A percentile compares a stretch with the other conserved stretches of the same genome.
Evolutionary conservation across 331 rosid species (phyloP).

Genomic region (Quercus phellos): DNA sequence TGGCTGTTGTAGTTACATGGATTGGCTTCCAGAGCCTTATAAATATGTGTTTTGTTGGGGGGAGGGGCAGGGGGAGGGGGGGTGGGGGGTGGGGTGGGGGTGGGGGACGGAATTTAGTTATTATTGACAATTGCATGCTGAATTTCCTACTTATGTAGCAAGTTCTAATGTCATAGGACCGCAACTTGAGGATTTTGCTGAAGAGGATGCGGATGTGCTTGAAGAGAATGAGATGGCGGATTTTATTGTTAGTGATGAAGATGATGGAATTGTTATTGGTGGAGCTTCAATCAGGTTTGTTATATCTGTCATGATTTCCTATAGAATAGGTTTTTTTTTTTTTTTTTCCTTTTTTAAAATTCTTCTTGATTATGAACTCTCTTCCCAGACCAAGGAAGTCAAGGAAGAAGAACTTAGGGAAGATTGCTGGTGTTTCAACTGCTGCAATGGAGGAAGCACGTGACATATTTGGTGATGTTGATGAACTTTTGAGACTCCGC

Average conservation of each 20-base stretch:
- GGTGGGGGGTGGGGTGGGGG: too few relatives aligned
- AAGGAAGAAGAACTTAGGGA: conserved; percentile 57
- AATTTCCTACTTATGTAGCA: background rate
- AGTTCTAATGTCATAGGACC: conserved; percentile 37
- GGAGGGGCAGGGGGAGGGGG: rapidly evolving
- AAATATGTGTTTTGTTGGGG: too few relatives aligned
- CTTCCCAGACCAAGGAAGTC: conserved; percentile 10
- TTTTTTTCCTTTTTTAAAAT: too few relatives aligned
- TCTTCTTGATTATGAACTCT: background rate
- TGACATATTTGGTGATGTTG: conserved; percentile 88
- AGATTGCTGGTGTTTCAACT: conserved; percentile 79
- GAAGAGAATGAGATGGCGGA: conserved; percentile 99
- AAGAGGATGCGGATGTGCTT: conserved; percentile 83
- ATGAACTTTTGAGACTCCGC: conserved; percentile 57
- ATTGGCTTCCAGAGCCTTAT: too few relatives aligned
- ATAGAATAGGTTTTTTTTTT: too few relatives aligned
- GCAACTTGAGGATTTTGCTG: conserved; percentile 81
- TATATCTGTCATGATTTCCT: background rate
- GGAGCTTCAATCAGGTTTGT: conserved; percentile 74
- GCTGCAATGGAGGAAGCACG: conserved; percentile 90
- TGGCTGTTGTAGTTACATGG: too few relatives aligned
- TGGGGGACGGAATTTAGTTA: background rate
- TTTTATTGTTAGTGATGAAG: conserved; percentile 86
- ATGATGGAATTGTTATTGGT: conserved; percentile 39
- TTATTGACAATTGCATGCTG: conserved; percentile 3